phyloP scores from a whole-genome alignment of 2,329 filamentous ascomycete species.

The Aspergillus novoparasiticus region DNA sequence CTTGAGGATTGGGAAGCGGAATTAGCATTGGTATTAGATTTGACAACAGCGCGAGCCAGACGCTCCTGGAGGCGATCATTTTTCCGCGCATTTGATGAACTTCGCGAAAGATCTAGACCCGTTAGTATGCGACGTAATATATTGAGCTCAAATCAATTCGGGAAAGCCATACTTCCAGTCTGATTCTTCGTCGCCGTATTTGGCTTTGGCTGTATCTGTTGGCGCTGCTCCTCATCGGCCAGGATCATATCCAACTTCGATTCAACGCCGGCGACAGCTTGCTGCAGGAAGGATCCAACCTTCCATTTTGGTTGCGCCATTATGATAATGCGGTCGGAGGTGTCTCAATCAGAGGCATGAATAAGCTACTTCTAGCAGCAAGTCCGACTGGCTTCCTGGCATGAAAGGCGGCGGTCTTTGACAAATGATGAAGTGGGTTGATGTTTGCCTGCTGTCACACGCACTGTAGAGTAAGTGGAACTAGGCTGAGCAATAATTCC shows the following conservation, averaged over 20 bases:
- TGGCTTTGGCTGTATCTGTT: conserved; percentile 25
- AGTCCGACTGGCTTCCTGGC: conserved; percentile 9
- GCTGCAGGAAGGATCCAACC: conserved; percentile 70
- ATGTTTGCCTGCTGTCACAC: conserved; percentile 18
- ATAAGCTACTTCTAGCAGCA: conserved; percentile 15
- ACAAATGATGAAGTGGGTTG: conserved; percentile 7
- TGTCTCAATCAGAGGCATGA: background rate
- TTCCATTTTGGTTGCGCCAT: conserved; percentile 66
- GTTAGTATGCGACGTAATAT: conserved; percentile 25
- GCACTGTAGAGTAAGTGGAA: background rate
- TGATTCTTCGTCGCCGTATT: conserved; percentile 36
- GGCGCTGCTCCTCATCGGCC: conserved; percentile 65
- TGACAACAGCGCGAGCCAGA: conserved; percentile 82
- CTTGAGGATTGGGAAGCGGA: conserved; percentile 52
- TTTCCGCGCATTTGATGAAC: conserved; percentile 64
- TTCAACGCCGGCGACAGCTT: conserved; percentile 91
- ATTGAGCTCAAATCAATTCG: background rate
- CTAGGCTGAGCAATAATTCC: background rate
- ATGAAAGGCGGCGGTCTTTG: conserved; percentile 14
- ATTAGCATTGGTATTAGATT: conserved; percentile 60
- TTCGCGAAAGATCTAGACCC: conserved; percentile 58
- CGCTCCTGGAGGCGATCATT: conserved; percentile 88
- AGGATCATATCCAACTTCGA: conserved; percentile 90
- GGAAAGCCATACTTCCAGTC: conserved; percentile 35
- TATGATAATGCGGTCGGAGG: conserved; percentile 5